Evolutionary conservation across 768 basidiomycete species (phyloP).

Genomic region (Rhizopogon sp.): DNA sequence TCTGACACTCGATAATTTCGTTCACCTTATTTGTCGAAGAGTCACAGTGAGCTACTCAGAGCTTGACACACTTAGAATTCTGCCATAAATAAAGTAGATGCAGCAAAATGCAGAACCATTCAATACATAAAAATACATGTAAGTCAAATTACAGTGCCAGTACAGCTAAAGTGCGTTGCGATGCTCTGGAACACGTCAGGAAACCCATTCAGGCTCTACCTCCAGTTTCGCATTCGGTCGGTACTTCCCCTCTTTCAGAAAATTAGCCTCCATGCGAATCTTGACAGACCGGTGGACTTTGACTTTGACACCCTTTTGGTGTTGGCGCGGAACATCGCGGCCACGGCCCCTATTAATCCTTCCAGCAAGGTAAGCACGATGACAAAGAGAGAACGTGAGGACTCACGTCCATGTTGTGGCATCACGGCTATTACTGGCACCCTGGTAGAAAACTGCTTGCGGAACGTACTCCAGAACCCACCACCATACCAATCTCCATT

Average conservation of each 20-base stretch:
- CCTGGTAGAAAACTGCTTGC: constrained; percentile 21
- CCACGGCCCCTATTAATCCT: constrained; percentile 37
- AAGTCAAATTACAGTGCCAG: no score
- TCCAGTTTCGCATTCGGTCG: constrained; percentile 34
- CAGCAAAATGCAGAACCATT: no score
- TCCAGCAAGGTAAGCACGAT: background rate
- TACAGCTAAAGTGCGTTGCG: no score
- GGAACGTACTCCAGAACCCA: constrained; percentile 64
- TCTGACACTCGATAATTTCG: no score
- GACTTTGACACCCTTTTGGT: constrained; percentile 29
- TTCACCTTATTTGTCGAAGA: no score
- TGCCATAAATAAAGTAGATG: no score
- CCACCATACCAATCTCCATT: constrained; percentile 35
- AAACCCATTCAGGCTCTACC: constrained; percentile 10
- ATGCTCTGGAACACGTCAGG: no score
- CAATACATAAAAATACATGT: no score
- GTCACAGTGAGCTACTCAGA: no score
- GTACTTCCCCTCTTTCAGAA: constrained; percentile 28
- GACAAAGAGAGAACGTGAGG: background rate
- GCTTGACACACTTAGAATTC: no score
- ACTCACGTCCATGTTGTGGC: constrained; percentile 12
- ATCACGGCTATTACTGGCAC: constrained; percentile 18
- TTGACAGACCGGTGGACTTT: constrained; percentile 45
- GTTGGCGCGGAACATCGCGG: constrained; percentile 37
- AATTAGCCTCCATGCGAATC: constrained; percentile 46